Base-by-base conservation (phyloP, 75 land plant genomes). In the Larix kaempferi region DNA sequence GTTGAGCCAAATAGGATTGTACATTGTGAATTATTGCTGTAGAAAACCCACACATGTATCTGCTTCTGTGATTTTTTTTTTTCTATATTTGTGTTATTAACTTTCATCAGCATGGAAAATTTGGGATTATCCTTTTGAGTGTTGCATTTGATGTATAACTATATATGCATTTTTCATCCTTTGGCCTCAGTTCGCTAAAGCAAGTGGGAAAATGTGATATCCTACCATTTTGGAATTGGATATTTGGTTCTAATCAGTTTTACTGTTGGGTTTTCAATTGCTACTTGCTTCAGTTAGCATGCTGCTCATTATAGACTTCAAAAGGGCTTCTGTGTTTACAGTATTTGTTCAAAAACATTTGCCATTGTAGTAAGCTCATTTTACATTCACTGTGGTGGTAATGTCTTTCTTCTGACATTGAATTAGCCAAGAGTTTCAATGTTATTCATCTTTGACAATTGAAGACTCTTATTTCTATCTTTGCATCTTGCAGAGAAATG, bases 401-500 rank as follows among this genome's bases (percentile, higher is more conserved):
- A 67, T 19, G 72, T 11, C 44, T 29, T 69, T 8, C 52, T 69
- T 33, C 49, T 11, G 41, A 21, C 72, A 6, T 21, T 39, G n/a
- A 69, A 19, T 10, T 41, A 69, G 13, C 23, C 19, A 64, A 1
- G 19, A 29, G 35, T 64, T 29, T 64, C 13, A 64, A 35, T 12
- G 26, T 41, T 73, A 15, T 15, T 52, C 29, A 26, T 54, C 15
- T 27, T 15, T 21, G 5, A 54, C 15, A 54, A 6, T 27, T 5
- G 64, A 19, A 59, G 54, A 49, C 54, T 10, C 54, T 49, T 49
- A 49, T 49, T 74, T 26, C 29, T 57, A 74, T 57, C 69, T 35
- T 39, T 69, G 2, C 19, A 11, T 61, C 19, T 55, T 17, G 64
- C 88, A 95, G 99, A 97, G 81, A 85, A 86, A 89, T 78, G 85